phyloP scores from a whole-genome alignment of 179 eudicot genomes.

The Beta lomatogona region DNA sequence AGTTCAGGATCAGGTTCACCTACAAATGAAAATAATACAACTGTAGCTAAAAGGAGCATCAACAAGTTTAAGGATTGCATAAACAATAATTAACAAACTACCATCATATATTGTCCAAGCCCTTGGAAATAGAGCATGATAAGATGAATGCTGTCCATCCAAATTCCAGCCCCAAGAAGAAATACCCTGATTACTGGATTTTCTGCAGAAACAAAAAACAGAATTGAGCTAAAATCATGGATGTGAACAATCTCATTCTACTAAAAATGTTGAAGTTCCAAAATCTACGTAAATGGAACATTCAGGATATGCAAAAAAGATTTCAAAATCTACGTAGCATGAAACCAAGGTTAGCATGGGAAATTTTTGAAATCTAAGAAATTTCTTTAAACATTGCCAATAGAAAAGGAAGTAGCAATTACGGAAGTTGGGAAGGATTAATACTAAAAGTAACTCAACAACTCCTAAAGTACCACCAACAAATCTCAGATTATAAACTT shows the following conservation, averaged over 20 bases:
- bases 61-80: background rate
- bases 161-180: constrained; percentile 99
- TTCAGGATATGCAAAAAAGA: background rate
- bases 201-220: constrained; percentile 47
- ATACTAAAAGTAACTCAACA: background rate
- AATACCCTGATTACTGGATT: constrained; percentile 72
- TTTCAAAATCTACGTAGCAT: background rate
- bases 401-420: no score
- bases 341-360: background rate
- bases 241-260: background rate
- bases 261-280: background rate
- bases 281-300: background rate
- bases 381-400: background rate
- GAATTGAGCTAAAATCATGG: constrained; percentile 13
- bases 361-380: background rate
- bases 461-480: no score
- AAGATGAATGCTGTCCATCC: constrained; percentile 95
- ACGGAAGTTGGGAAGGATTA: background rate
- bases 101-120: constrained; percentile 99
- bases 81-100: constrained; percentile 41
- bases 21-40: constrained; percentile 20
- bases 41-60: constrained; percentile 27
- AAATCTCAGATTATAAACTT: constrained; percentile 27
- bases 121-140: constrained; percentile 97
- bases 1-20: constrained; percentile 99